Percentiles rank a stretch among this genome's conserved stretches.
phyloP scores from a whole-genome alignment of 768 basidiomycete genomes.

The Gyrodon lividus region DNA sequence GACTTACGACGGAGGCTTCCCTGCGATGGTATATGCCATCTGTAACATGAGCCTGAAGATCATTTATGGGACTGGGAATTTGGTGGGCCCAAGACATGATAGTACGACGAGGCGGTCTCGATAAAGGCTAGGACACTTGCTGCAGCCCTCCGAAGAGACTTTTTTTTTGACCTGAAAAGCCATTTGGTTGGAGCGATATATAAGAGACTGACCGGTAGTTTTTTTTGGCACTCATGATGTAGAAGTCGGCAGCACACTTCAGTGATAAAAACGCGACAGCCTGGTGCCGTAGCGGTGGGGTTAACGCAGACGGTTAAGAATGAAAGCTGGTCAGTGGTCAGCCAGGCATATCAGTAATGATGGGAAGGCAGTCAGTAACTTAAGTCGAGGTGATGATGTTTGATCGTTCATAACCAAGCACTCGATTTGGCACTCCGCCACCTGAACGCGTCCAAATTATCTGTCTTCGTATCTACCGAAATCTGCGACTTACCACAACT shows the following conservation, averaged over 20 bases:
- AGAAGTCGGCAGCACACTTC: constrained; percentile 23
- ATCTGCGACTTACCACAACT: constrained; percentile 4
- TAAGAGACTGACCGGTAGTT: constrained; percentile 25
- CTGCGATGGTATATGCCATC: constrained; percentile 16
- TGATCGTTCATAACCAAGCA: constrained; percentile 26
- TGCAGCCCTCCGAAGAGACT: constrained; percentile 13
- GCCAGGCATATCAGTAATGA: constrained; percentile 19
- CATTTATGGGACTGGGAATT: constrained; percentile 4
- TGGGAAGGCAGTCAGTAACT: constrained; percentile 23
- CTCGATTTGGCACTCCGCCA: constrained; percentile 36
- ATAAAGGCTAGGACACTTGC: constrained; percentile 2
- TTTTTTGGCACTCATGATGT: constrained; percentile 13
- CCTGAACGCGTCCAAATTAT: constrained; percentile 6
- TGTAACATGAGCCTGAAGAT: constrained; percentile 9
- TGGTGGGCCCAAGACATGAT: constrained; percentile 9
- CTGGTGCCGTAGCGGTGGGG: constrained; percentile 35
- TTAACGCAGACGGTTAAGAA: constrained; percentile 8
- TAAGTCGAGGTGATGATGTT: constrained; percentile 29
- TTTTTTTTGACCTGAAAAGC: constrained; percentile 13
- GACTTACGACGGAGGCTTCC: constrained; percentile 21
- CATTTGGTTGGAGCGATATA: constrained; percentile 23
- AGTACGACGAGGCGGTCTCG: constrained; percentile 3
- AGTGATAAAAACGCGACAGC: constrained; percentile 31
- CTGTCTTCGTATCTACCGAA: background rate
- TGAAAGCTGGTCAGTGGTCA: background rate